These are phyloP conservation scores for Pseudogymnoascus destructans DNA, from an alignment of 2,329 filamentous ascomycete genomes.

Conservation along the genomic window DNA sequence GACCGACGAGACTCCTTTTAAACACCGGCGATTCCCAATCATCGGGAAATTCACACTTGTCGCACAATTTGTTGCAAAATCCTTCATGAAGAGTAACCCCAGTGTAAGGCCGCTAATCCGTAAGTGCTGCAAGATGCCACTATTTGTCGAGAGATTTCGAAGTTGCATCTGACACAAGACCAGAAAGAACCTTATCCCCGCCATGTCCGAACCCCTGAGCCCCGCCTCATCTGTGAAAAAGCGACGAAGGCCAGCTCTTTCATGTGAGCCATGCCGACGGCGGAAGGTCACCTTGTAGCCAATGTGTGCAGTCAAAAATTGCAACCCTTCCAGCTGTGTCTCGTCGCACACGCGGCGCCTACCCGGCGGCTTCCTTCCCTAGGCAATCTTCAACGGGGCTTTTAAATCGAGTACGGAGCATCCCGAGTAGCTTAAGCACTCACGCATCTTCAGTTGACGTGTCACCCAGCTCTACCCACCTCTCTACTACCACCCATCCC, in stretches of 20 bases:
- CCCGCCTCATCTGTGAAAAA: slow-evolving; percentile 12
- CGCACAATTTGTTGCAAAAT: background rate
- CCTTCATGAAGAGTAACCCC: background rate
- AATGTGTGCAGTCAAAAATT: slow-evolving; percentile 26
- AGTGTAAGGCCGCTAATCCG: background rate
- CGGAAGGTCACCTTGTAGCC: slow-evolving; percentile 34
- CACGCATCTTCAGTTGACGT: background rate
- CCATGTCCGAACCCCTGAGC: background rate
- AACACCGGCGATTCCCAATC: background rate
- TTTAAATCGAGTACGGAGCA: background rate
- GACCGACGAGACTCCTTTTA: background rate
- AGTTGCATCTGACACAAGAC: background rate
- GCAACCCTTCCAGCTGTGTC: slow-evolving; percentile 11
- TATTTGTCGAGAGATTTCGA: background rate
- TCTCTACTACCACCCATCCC: background rate
- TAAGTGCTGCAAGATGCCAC: background rate
- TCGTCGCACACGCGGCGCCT: slow-evolving; percentile 1
- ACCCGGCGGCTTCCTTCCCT: slow-evolving; percentile 7
- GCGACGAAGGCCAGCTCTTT: slow-evolving; percentile 26
- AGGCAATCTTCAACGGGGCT: background rate
- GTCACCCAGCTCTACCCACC: background rate
- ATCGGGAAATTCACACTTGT: background rate
- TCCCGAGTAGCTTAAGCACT: slow-evolving; percentile 10
- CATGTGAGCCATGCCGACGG: slow-evolving; percentile 31
- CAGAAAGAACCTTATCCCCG: background rate